Evolutionary conservation across 1,284 basidiomycete genomes (phyloP), one percentile per base, ranked within the genome.

Genomic region (Stereum hirsutum): DNA sequence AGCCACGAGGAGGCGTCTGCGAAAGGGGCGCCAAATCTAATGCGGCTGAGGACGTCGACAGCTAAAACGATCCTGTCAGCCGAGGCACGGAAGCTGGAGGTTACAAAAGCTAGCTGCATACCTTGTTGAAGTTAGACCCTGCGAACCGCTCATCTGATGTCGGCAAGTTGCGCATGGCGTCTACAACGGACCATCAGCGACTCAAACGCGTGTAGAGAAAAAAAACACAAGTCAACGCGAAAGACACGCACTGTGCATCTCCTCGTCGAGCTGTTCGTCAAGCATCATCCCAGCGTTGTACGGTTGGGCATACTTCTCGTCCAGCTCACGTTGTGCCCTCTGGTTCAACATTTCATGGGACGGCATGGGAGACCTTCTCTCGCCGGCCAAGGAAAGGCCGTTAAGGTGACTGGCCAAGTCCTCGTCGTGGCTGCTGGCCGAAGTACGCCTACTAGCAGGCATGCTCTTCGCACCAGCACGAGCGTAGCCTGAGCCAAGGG

Each of bases 11-110:
- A 19, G 84, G 81, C 14, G 83, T 84, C 59, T 91, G 89, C 4
- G 89, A 84, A 28, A 91, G 73, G 31, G 92, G 87, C 6, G 94
- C 94, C 32, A 96, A 75, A 61, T 97, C 94, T 52, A 97, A 68
- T 26, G 93, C 93, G 21, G 89, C 91, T 17, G 92, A 94, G 8
- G 89, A 85, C n/a, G 87, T 81, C 0, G 90, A 89, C 41, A 93
- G 72, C 78, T 90, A 52, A 44, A 28, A 24, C 19, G 26, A 33
- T 39, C 28, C 25, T 14, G 27, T 43, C 17, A 47, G 27, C n/a
- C n/a, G n/a, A n/a, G n/a, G n/a, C n/a, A n/a, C n/a, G n/a, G 25
- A 23, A 33, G 27, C 6, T 2, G 6, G 46, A 27, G 44, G 46
- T 46, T 42, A 37, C 6, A 7, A 45, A 32, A 23, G 20, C 31